Percentiles rank a stretch among this genome's conserved stretches.
Conservation (phyloP, 2,329 filamentous ascomycete genomes). For the Colletotrichum tamarilloi region DNA sequence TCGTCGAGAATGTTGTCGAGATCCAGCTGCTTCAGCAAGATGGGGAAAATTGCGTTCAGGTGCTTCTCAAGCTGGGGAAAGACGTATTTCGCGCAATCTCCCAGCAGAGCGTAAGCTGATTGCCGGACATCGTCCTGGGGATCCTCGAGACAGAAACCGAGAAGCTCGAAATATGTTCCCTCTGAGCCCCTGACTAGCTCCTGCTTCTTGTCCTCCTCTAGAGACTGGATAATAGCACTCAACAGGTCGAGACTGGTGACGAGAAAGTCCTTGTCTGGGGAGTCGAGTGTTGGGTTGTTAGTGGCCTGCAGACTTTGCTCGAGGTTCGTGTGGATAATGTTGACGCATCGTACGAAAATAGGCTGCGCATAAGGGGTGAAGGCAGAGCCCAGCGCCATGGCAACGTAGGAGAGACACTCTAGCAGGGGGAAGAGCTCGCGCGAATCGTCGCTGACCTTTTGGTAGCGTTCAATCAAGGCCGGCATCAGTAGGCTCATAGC, state of each 20-base stretch:
- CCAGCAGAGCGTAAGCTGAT: slow-evolving; percentile 93
- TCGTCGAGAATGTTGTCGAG: slow-evolving; percentile 81
- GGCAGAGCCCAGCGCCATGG: slow-evolving; percentile 81
- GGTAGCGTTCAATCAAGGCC: slow-evolving; percentile 88
- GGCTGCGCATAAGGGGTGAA: slow-evolving; percentile 89
- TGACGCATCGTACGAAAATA: slow-evolving; percentile 88
- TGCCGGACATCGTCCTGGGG: slow-evolving; percentile 91
- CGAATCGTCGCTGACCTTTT: slow-evolving; percentile 87
- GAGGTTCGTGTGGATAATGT: slow-evolving; percentile 91
- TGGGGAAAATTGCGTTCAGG: slow-evolving; percentile 79
- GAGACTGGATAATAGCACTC: slow-evolving; percentile 91
- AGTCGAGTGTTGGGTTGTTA: slow-evolving; percentile 75
- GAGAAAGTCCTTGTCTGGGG: slow-evolving; percentile 95
- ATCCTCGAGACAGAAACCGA: slow-evolving; percentile 94
- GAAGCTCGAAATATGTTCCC: slow-evolving; percentile 88
- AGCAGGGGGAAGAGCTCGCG: slow-evolving; percentile 93
- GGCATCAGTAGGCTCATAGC: slow-evolving; percentile 93
- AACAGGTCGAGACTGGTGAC: slow-evolving; percentile 94
- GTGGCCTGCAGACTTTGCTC: slow-evolving; percentile 80
- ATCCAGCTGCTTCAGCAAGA: slow-evolving; percentile 89
- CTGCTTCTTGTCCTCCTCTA: slow-evolving; percentile 78
- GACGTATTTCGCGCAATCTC: slow-evolving; percentile 93
- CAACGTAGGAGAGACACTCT: slow-evolving; percentile 96
- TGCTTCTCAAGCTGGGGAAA: slow-evolving; percentile 83
- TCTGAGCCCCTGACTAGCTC: slow-evolving; percentile 81